Conservation (phyloP, 23 red algal species). For the Chondrus crispus region DNA sequence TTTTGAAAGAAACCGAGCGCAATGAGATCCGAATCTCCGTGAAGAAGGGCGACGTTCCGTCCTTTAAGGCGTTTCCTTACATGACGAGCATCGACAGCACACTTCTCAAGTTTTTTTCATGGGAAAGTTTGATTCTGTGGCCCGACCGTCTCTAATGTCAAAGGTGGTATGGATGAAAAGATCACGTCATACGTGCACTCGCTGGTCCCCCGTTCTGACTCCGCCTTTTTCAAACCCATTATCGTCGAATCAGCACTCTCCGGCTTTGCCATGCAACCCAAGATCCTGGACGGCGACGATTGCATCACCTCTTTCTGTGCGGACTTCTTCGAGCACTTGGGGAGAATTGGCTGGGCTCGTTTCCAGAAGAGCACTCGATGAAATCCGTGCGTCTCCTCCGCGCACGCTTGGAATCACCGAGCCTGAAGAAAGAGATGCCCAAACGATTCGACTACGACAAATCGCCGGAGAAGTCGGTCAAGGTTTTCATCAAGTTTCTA, state of each 20-base stretch:
- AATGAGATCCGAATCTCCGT: not conserved
- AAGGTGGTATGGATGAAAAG: not conserved
- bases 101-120: not conserved
- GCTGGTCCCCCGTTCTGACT: not conserved
- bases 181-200: conserved; percentile 31
- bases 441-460: conserved; percentile 27
- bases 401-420: not conserved
- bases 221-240: not conserved
- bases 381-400: conserved; percentile 7
- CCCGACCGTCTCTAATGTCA: not conserved
- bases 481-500: conserved; percentile 22
- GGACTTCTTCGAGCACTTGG: not conserved
- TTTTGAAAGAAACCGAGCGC: not conserved
- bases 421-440: not conserved
- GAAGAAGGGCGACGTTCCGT: not conserved
- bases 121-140: not conserved
- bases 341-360: not conserved
- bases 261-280: not conserved
- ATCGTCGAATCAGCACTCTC: not conserved
- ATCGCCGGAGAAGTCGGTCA: not conserved
- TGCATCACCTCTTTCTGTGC: not conserved
- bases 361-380: conserved; percentile 8
- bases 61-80: not conserved
- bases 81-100: not conserved
- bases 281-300: not conserved